phyloP scores from a whole-genome alignment of 805 yeast species.

The Saturnispora silvae region DNA sequence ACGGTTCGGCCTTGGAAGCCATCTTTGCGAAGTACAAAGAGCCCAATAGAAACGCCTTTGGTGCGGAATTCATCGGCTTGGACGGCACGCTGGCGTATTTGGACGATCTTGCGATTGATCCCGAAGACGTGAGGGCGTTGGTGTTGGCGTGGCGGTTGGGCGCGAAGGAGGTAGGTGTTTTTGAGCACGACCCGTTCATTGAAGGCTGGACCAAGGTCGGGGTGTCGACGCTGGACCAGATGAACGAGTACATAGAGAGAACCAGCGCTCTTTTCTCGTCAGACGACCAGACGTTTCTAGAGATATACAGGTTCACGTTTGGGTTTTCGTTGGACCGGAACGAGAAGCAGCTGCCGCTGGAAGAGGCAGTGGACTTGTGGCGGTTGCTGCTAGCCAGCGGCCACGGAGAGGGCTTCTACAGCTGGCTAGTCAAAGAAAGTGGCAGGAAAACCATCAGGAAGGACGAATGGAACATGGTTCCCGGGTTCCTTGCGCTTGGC shows the following conservation, averaged over 20 bases:
- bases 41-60: constrained; percentile 16
- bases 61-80: constrained; percentile 41
- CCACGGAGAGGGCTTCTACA: constrained; percentile 44
- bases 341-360: constrained; percentile 47
- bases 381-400: constrained; percentile 41
- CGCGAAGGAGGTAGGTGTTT: constrained; percentile 57
- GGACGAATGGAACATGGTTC: constrained; percentile 77
- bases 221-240: constrained; percentile 29
- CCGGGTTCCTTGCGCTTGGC: constrained; percentile 8
- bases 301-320: constrained; percentile 65
- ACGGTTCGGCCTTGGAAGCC: no score
- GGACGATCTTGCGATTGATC: constrained; percentile 53
- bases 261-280: constrained; percentile 17
- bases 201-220: constrained; percentile 42
- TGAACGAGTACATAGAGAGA: constrained; percentile 31
- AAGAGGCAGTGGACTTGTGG: constrained; percentile 73
- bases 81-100: constrained; percentile 71
- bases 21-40: constrained; percentile 28
- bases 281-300: constrained; percentile 35
- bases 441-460: constrained; percentile 40
- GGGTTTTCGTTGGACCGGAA: constrained; percentile 45
- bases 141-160: constrained; percentile 60
- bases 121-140: constrained; percentile 66
- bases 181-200: constrained; percentile 40
- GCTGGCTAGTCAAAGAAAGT: constrained; percentile 27